These are phyloP conservation scores for Lentinula sp. DNA, from an alignment of 768 basidiomycete species.

Conservation along the genomic window DNA sequence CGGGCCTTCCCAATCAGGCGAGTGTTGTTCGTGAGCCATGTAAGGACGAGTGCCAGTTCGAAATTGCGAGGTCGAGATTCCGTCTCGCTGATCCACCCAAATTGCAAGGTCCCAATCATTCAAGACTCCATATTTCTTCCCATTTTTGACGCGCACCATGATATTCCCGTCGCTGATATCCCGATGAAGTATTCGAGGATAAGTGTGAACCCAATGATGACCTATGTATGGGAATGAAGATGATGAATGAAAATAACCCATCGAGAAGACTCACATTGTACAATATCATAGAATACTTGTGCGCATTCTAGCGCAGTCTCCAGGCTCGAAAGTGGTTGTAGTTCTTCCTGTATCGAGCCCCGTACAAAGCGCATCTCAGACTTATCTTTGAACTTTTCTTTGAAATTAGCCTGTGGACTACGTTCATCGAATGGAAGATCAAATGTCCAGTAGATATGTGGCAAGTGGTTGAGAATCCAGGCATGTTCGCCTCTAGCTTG, in stretches of 20 bases:
- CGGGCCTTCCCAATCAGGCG: not conserved
- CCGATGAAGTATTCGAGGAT: not conserved
- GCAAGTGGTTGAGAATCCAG: not conserved
- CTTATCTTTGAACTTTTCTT: not conserved
- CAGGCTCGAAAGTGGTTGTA: not conserved
- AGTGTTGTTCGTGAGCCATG: not conserved
- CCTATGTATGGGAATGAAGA: not conserved
- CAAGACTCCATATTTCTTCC: not conserved
- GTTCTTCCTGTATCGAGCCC: not conserved
- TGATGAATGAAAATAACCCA: not conserved
- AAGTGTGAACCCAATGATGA: not conserved
- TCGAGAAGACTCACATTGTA: not conserved
- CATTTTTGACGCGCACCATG: not conserved
- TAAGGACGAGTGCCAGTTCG: not conserved
- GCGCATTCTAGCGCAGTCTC: not conserved
- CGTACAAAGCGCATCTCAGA: not conserved
- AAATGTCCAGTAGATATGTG: not conserved
- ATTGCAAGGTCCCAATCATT: not conserved
- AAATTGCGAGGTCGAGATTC: not conserved
- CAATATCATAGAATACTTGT: not conserved
- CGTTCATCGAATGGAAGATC: not conserved
- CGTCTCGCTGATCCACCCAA: too few relatives aligned
- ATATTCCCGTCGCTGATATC: constrained; percentile 1
- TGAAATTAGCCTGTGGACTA: not conserved
- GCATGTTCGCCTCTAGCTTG: not conserved